phyloP scores from a whole-genome alignment of 805 yeast species.

The Starmerella ratchasimensis region DNA sequence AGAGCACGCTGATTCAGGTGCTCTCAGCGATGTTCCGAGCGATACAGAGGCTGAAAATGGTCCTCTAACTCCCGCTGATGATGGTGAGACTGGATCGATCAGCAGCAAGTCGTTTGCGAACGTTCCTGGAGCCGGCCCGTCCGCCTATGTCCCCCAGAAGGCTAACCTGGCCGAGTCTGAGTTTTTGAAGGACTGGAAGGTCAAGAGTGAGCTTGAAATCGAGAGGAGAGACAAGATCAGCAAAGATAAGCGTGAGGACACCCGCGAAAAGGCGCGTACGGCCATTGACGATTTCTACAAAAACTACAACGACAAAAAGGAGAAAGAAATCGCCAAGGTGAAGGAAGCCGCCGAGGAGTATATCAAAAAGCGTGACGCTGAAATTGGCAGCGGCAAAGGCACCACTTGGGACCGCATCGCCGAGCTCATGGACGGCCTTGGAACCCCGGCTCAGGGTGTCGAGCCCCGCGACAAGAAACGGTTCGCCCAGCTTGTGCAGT shows the following conservation, averaged over 20 bases:
- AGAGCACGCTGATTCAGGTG: conserved; percentile 5
- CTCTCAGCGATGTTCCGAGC: conserved; percentile 10
- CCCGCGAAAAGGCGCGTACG: conserved; percentile 62
- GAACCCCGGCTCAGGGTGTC: conserved; percentile 27
- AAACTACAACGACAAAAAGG: conserved; percentile 73
- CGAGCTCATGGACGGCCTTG: conserved; percentile 37
- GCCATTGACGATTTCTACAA: conserved; percentile 87
- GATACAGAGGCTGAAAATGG: conserved; percentile 10
- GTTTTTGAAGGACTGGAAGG: conserved; percentile 64
- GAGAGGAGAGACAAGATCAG: conserved; percentile 64
- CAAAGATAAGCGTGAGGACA: conserved; percentile 45
- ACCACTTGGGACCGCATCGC: conserved; percentile 49
- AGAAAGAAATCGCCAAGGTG: conserved; percentile 48
- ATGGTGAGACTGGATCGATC: conserved; percentile 7
- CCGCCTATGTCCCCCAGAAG: conserved; percentile 18
- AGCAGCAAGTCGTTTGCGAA: conserved; percentile 22
- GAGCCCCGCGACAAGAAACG: conserved; percentile 51
- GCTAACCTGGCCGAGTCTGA: conserved; percentile 37
- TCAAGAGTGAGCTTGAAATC: conserved; percentile 65
- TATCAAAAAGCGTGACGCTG: conserved; percentile 55
- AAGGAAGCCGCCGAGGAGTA: conserved; percentile 57
- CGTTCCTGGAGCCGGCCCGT: conserved; percentile 19
- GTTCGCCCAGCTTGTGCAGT: conserved; percentile 49
- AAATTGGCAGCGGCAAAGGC: conserved; percentile 27
- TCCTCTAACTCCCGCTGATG: conserved; percentile 3